A percentile compares a stretch with the other conserved stretches of the same genome.
phyloP scores from a whole-genome alignment of 2,329 filamentous ascomycete species.

The Beauveria rudraprayagi region DNA sequence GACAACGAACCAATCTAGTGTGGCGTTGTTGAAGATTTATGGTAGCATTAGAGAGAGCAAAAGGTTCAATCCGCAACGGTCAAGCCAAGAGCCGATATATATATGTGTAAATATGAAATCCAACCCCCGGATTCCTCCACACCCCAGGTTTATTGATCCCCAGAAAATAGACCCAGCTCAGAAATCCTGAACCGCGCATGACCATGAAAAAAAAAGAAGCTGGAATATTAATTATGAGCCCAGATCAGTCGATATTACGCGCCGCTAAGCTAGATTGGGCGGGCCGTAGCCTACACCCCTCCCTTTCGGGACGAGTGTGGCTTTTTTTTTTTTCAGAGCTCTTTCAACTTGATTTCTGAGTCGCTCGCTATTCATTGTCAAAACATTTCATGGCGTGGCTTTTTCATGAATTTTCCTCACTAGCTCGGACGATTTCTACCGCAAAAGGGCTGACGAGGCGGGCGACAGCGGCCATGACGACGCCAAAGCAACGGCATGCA shows the following conservation, averaged over 20 bases:
- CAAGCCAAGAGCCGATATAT: slow-evolving; percentile 8
- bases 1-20: not conserved
- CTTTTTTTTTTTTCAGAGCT: not conserved
- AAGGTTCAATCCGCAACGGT: not conserved
- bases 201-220: not conserved
- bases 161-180: slow-evolving; percentile 1
- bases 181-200: slow-evolving; percentile 8
- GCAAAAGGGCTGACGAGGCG: not conserved
- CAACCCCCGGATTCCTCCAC: slow-evolving; percentile 8
- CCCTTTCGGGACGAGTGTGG: slow-evolving; percentile 5
- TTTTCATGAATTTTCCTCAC: not conserved
- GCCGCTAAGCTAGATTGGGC: slow-evolving; percentile 4
- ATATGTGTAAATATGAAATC: not conserved
- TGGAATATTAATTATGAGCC: not conserved
- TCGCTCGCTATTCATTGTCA: slow-evolving; percentile 2
- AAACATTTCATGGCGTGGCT: not conserved
- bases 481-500: not conserved
- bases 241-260: not conserved
- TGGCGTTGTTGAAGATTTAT: not conserved
- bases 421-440: not conserved
- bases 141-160: slow-evolving; percentile 8
- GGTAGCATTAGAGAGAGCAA: not conserved
- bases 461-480: not conserved
- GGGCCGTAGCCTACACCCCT: slow-evolving; percentile 13
- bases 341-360: not conserved